Conservation (phyloP, 768 basidiomycete species). For the Pholiota molesta region DNA sequence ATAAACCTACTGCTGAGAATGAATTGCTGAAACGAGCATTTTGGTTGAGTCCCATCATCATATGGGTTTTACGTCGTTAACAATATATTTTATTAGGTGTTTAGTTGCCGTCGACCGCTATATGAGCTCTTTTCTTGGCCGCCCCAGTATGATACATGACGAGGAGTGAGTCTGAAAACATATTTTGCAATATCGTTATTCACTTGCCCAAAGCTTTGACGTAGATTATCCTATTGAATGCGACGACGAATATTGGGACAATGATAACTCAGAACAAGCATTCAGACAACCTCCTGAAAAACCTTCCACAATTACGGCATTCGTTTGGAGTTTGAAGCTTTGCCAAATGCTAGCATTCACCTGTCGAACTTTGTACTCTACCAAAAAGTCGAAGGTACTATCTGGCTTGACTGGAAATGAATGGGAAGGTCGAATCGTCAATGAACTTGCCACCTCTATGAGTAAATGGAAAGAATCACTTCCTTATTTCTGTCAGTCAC, state of each 20-base stretch:
- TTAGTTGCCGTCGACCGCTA: constrained; percentile 36
- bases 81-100: constrained; percentile 24
- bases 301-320: constrained; percentile 56
- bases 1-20: constrained; percentile 41
- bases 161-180: constrained; percentile 51
- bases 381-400: constrained; percentile 41
- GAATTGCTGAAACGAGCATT: constrained; percentile 66
- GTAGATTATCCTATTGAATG: constrained; percentile 66
- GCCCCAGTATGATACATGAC: constrained; percentile 68
- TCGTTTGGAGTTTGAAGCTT: constrained; percentile 56
- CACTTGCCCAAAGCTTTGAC: constrained; percentile 53
- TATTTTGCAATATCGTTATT: neutral
- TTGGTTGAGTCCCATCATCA: constrained; percentile 36
- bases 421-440: constrained; percentile 57
- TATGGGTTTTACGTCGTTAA: neutral
- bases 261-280: constrained; percentile 43
- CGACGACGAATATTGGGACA: constrained; percentile 50
- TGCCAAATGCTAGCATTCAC: constrained; percentile 63
- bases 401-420: constrained; percentile 49
- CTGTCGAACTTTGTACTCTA: constrained; percentile 56
- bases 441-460: constrained; percentile 63
- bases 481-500: constrained; percentile 53
- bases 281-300: constrained; percentile 68
- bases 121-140: constrained; percentile 56
- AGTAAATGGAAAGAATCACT: constrained; percentile 64